Percentiles rank a stretch among this genome's conserved stretches.
Evolutionary conservation across 495 filamentous ascomycete genomes (phyloP).

Genomic region (Tuber melanosporum): DNA sequence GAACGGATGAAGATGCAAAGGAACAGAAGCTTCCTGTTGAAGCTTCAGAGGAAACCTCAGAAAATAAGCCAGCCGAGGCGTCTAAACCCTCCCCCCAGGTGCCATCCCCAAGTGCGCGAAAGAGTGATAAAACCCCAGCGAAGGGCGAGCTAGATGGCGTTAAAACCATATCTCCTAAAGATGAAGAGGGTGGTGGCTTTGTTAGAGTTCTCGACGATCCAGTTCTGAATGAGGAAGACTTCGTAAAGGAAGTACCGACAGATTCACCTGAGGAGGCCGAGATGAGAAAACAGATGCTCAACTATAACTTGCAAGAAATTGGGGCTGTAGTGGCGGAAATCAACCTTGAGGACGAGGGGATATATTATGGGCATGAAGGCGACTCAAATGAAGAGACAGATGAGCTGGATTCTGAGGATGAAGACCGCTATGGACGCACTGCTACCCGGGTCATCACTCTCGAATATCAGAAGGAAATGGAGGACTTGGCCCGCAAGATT

Average conservation of each 20-base stretch:
- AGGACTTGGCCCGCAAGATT: slow-evolving; percentile 65
- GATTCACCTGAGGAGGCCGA: slow-evolving; percentile 73
- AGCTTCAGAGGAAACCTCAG: slow-evolving; percentile 39
- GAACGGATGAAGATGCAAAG: slow-evolving; percentile 46
- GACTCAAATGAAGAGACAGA: slow-evolving; percentile 53
- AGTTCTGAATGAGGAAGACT: slow-evolving; percentile 18
- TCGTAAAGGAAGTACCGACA: slow-evolving; percentile 44
- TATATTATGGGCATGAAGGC: slow-evolving; percentile 53
- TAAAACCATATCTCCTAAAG: slow-evolving; percentile 17
- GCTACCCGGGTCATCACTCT: slow-evolving; percentile 57
- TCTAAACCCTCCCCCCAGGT: slow-evolving; percentile 17
- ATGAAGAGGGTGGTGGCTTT: slow-evolving; percentile 33
- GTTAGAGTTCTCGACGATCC: slow-evolving; percentile 34
- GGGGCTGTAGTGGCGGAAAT: slow-evolving; percentile 90
- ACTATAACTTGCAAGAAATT: slow-evolving; percentile 76
- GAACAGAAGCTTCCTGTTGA: slow-evolving; percentile 44
- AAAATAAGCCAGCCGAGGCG: slow-evolving; percentile 6
- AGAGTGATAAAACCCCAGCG: slow-evolving; percentile 10
- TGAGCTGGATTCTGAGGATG: slow-evolving; percentile 51
- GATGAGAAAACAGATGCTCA: slow-evolving; percentile 85
- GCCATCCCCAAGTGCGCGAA: not conserved
- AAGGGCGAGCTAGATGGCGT: not conserved
- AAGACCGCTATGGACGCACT: slow-evolving; percentile 62
- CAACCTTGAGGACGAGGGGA: slow-evolving; percentile 65
- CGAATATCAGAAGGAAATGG: slow-evolving; percentile 71